Conservation (phyloP, 257 asterid species). For the Nicotiana benthamiana region DNA sequence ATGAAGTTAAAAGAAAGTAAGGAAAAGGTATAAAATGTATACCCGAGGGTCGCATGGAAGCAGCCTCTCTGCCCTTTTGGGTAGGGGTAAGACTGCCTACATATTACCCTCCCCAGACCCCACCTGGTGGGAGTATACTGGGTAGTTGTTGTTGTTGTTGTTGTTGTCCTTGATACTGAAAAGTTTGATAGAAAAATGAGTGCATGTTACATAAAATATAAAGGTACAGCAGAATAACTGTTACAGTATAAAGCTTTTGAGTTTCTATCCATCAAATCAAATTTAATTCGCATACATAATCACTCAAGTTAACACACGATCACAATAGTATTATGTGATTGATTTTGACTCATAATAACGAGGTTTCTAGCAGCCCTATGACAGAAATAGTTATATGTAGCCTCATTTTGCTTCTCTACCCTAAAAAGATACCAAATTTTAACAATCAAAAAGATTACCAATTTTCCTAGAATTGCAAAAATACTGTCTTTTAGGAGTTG, state of each 20-base stretch:
- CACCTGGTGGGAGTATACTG: too few species aligned
- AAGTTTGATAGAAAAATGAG: constrained; percentile 4
- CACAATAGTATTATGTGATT: background rate
- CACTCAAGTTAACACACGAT: background rate
- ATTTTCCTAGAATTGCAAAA: background rate
- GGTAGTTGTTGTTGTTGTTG: background rate
- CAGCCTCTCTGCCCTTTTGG: too few species aligned
- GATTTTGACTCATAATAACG: background rate
- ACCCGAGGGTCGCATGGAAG: background rate
- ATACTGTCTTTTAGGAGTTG: background rate
- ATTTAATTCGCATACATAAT: background rate
- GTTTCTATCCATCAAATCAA: background rate
- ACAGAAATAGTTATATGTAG: background rate
- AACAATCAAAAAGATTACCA: background rate
- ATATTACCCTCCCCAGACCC: too few species aligned
- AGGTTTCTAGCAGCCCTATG: background rate
- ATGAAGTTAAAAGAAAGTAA: too few species aligned
- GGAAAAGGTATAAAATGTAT: background rate
- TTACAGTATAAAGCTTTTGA: background rate
- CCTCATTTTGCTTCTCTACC: background rate
- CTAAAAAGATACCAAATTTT: background rate
- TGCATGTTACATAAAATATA: background rate
- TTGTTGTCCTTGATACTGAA: background rate
- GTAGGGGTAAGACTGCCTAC: too few species aligned
- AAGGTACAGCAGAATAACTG: background rate